Evolutionary conservation across 768 basidiomycete species (phyloP).

Genomic region (Pilatotrama ljubarskyi): DNA sequence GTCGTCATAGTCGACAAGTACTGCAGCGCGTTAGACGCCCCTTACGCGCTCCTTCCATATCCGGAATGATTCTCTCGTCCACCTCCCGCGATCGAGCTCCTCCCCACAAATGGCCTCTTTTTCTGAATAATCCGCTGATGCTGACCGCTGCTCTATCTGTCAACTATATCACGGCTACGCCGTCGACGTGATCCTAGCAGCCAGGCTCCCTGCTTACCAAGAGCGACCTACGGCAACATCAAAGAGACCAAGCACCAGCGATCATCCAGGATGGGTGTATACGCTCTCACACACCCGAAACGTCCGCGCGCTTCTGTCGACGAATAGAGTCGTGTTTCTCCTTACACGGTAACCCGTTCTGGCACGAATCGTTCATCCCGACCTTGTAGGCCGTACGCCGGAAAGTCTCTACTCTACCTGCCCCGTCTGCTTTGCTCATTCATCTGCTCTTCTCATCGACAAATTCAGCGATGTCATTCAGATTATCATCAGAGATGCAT

Average conservation of each 20-base stretch:
- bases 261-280: not conserved
- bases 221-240: not conserved
- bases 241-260: not conserved
- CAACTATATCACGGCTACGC: too few relatives aligned
- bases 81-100: not conserved
- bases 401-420: not conserved
- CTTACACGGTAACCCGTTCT: not conserved
- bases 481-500: not conserved
- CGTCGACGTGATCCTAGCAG: too few relatives aligned
- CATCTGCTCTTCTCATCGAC: not conserved
- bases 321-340: not conserved
- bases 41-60: slow-evolving; percentile 4
- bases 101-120: too few relatives aligned
- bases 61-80: slow-evolving; percentile 19
- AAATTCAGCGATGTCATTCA: not conserved
- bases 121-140: too few relatives aligned
- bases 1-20: slow-evolving; percentile 4
- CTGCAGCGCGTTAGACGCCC: not conserved
- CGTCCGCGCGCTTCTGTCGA: not conserved
- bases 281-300: not conserved
- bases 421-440: not conserved
- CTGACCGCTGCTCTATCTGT: too few relatives aligned
- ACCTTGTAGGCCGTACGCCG: too few relatives aligned
- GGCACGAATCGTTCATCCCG: not conserved
- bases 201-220: too few relatives aligned